Evolutionary conservation across 345 rosid species (phyloP), one percentile per base, ranked within the genome.

Genomic region (Pistacia vera): DNA sequence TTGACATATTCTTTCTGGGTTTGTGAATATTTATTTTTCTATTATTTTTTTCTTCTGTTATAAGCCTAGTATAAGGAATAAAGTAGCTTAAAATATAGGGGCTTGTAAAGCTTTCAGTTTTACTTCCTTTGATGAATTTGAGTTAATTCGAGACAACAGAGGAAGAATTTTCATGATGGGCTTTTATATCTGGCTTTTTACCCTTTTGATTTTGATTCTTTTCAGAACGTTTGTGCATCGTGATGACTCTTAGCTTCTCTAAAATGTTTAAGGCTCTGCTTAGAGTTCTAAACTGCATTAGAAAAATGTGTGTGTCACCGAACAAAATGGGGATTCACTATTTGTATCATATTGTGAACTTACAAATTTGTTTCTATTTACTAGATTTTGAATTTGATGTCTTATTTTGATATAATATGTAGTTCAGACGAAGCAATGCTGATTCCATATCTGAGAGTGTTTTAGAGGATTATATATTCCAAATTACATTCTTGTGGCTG

Each of bases 401-500:
- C 60, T 35, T 57, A 13, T 63, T 25, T 28, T 70, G 51, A 11
- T 67, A 16, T 41, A 51, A 35, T 44, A 9, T 71, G 75, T 75
- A 84, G 87, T 16, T 68, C 41, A 49, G 81, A 55, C 63, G 41
- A 63, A 20, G 70, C 14, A 5, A 64, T 14, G 72, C 3, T 8
- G 70, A 57, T 76, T 41, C 18, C 16, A 56, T 68, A 63, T 60
- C 68, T 6, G 71, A 73, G 56, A 17, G 36, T 36, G 5, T 52
- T 14, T 67, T 83, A 62, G 49, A 78, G 72, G 84, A 85, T 3
- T 89, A 63, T 75, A 60, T 20, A 83, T 89, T 75, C 90, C 90
- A 10, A 73, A 85, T 80, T 86, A 83, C 59, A 72, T 89, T 76
- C 83, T 86, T 54, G 76, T 54, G 17, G 71, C 84, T 30, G 85